Percentiles rank a stretch among this genome's conserved stretches.
Conservation (phyloP, 352 stramenopile species). For the Nothophytophthora sp. region DNA sequence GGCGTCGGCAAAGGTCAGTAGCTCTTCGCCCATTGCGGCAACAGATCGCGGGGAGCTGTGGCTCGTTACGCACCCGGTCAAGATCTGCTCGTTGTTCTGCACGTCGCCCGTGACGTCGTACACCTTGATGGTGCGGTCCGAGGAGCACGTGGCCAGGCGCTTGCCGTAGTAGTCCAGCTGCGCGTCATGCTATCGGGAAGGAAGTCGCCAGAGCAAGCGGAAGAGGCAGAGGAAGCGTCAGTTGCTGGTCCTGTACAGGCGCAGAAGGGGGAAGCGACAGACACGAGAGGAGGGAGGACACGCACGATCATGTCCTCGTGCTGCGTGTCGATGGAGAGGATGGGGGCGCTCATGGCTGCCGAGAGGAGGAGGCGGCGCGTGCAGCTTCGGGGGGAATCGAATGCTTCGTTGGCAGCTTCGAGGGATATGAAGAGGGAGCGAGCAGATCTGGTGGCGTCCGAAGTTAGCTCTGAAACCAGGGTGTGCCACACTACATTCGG, state of each 20-base stretch:
- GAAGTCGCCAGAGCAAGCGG: constrained; percentile 7
- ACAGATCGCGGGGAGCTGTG: constrained; percentile 30
- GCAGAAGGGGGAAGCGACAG: background rate
- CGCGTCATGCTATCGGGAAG: constrained; percentile 90
- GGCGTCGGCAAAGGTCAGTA: background rate
- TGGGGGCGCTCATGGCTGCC: constrained; percentile 73
- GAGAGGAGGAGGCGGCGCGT: background rate
- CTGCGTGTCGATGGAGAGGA: constrained; percentile 95
- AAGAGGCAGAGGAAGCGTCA: background rate
- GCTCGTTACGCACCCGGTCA: constrained; percentile 62
- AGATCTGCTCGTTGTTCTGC: constrained; percentile 89
- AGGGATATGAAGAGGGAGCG: background rate
- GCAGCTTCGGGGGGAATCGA: constrained; percentile 1
- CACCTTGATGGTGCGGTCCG: constrained; percentile 97
- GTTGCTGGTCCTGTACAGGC: constrained; percentile 6
- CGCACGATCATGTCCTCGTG: constrained; percentile 98
- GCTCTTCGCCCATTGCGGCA: constrained; percentile 1
- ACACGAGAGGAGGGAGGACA: background rate
- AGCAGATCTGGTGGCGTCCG: background rate
- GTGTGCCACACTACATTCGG: background rate
- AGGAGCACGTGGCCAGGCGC: constrained; percentile 98
- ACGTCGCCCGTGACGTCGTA: constrained; percentile 94
- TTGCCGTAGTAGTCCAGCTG: constrained; percentile 99
- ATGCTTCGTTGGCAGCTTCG: constrained; percentile 36
- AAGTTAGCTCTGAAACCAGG: background rate